Base-by-base conservation (phyloP, 2,329 filamentous ascomycete species). In the Sordariomycetes sp. region DNA sequence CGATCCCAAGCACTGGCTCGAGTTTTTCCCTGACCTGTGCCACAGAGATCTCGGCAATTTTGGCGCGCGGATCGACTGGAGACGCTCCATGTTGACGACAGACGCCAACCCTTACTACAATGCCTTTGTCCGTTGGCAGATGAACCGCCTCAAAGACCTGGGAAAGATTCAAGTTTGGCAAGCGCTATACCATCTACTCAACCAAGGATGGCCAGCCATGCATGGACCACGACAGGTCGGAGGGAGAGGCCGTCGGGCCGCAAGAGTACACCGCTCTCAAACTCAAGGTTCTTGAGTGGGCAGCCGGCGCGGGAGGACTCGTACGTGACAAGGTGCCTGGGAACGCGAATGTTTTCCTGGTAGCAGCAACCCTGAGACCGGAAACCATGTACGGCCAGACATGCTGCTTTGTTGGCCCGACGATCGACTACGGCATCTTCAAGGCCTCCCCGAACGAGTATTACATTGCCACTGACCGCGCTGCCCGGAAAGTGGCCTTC, bases 311-410 rank as follows among this genome's bases (percentile, higher is more conserved):
- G 24, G 82, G 84, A 62, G 82, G 87, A 63, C 76, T 82, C 58
- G 74, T 97, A 60, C 81, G 87, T 69, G 86, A 82, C 63, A 94
- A 93, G 75, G 75, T 97, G 4, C 89, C 93, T 6, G 80, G 85
- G 40, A 85, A 82, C 62, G 87, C 89, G 52, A 88, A 88, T 61
- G 87, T 97, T 59, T 97, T 87, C 76, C 88, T 97, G 66, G 84
- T 97, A 14, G 88, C 94, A 14, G 94, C 94, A 16, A 97, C 94
- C 58, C 81, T 99, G 61, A 82, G 94, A 61, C 90, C 94, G 2
- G 94, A 99, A 78, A 99, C 94, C 40, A 97, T 99, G 93, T 99
- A 97, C 70, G 95, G 95, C 48, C 94, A 97, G 73, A 95, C 86
- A 3, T 95, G 90, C 75, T 96, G 92, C 71, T 99, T 97, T 65